Evolutionary conservation across 1,284 basidiomycete species (phyloP).

Genomic region (Filobasidium uniguttulatum): DNA sequence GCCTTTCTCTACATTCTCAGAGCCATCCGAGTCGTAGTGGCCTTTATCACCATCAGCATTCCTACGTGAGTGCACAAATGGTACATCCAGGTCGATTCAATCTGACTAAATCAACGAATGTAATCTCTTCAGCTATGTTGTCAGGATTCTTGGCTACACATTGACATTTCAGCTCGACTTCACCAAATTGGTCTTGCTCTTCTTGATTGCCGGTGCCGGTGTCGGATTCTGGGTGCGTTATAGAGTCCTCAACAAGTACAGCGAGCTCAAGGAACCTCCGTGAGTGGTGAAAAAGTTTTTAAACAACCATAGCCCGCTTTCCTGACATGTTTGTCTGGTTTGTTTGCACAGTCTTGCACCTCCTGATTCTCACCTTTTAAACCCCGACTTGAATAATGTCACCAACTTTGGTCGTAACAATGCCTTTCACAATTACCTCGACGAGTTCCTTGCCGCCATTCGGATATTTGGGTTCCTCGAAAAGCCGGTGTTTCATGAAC

Average conservation of each 20-base stretch:
- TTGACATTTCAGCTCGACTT: slow-evolving; percentile 81
- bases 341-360: slow-evolving; percentile 15
- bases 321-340: slow-evolving; percentile 23
- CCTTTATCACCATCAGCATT: slow-evolving; percentile 64
- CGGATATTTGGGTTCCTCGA: slow-evolving; percentile 90
- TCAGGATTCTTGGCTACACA: slow-evolving; percentile 64
- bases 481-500: slow-evolving; percentile 89
- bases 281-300: no score
- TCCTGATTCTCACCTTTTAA: slow-evolving; percentile 12
- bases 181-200: slow-evolving; percentile 68
- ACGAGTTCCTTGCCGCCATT: slow-evolving; percentile 86
- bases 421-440: slow-evolving; percentile 81
- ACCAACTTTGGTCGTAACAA: slow-evolving; percentile 27
- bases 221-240: slow-evolving; percentile 70
- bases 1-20: slow-evolving; percentile 67
- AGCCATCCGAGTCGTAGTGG: slow-evolving; percentile 54
- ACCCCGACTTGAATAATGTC: slow-evolving; percentile 10
- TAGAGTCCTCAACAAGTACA: slow-evolving; percentile 43
- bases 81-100: neutral
- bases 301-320: neutral
- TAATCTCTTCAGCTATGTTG: slow-evolving; percentile 21
- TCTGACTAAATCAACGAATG: neutral
- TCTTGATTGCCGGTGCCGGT: slow-evolving; percentile 47
- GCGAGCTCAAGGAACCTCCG: slow-evolving; percentile 71
- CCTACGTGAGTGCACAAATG: slow-evolving; percentile 49